Base-by-base conservation (phyloP, 2,329 filamentous ascomycete genomes). In the Purpureocillium lavendulum region DNA sequence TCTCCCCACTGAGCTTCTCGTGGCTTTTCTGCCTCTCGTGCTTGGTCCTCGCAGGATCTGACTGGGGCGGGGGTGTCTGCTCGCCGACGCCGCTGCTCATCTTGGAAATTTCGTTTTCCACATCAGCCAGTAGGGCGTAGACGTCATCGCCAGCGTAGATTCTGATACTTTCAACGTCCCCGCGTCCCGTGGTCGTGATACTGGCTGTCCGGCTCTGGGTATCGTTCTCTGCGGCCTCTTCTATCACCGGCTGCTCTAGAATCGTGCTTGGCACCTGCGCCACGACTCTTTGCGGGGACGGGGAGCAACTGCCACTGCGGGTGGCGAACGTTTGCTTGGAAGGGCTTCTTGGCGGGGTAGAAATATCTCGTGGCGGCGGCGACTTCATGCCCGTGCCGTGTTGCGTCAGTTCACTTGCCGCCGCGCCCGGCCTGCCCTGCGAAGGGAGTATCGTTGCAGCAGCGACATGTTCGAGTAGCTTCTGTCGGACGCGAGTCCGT, bases 381-480 rank as follows among this genome's bases (percentile, higher is more conserved):
- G 62, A 49, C 29, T 62, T 58, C 11, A 65, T 54, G 16, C 62
- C 64, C 53, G 66, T 62, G 36, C 59, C 62, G 34, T 64, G 58
- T 41, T 69, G 66, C 38, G 66, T 53, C 35, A 59, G 61, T 45
- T 69, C 66, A 43, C 57, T 62, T 8, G 57, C 47, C 13, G 61
- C 10, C 8, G 38, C 30, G n/a, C n/a, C n/a, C 2, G 48, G 15
- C 11, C 9, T 26, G 57, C 49, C 21, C 21, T 26, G 21, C 21
- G 21, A 26, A 26, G 64, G 58, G 11, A 83, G 65, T 7, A 75
- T 75, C 38, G 76, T 65, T 3, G 84, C 82, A 13, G 83, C 85
- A 35, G 85, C 84, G 38, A 89, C 80, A 53, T 90, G 85, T 60
- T 90, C 84, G 4, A 90, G 72, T 11, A 90, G 67, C 67, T 88